These are phyloP conservation scores for Cercophora sp. DNA, from an alignment of 495 filamentous ascomycete genomes.

Conservation along the genomic window DNA sequence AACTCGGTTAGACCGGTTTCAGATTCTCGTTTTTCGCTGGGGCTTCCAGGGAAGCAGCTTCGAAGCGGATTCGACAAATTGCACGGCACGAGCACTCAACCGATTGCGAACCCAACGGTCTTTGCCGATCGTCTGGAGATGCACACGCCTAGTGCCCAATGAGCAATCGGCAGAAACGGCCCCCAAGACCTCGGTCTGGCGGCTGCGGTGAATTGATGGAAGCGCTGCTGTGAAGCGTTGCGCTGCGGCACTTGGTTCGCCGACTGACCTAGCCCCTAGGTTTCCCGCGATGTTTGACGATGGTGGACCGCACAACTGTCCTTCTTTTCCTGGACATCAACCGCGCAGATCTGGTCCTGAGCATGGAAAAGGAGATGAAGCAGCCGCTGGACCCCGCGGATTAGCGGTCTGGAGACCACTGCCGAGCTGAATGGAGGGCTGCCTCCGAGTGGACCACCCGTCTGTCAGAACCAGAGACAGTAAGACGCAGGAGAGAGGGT, in stretches of 20 bases:
- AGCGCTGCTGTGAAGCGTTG: too few relatives aligned
- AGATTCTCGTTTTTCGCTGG: conserved; percentile 10
- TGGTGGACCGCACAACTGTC: not conserved
- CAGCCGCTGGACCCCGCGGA: not conserved
- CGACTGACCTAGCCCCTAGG: not conserved
- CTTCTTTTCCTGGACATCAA: not conserved
- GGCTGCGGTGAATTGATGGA: too few relatives aligned
- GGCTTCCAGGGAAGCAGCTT: not conserved
- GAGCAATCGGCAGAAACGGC: not conserved
- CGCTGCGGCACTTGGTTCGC: too few relatives aligned
- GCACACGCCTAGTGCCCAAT: not conserved
- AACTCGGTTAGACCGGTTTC: conserved; percentile 6
- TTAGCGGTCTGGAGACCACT: not conserved
- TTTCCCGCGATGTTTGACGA: not conserved
- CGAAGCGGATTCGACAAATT: too few relatives aligned
- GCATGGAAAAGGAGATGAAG: not conserved
- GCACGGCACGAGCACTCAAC: not conserved
- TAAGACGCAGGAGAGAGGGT: conserved; percentile 7
- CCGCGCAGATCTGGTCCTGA: not conserved
- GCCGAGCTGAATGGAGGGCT: not conserved
- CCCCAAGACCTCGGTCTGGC: not conserved
- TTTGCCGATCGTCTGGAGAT: not conserved
- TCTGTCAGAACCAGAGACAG: conserved; percentile 6
- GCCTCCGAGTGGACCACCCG: not conserved
- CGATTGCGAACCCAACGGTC: not conserved